A percentile compares a stretch with the other conserved stretches of the same genome.
These are phyloP conservation scores for Penicillium cosmopolitanum DNA, from an alignment of 495 filamentous ascomycete species.

Conservation along the genomic window DNA sequence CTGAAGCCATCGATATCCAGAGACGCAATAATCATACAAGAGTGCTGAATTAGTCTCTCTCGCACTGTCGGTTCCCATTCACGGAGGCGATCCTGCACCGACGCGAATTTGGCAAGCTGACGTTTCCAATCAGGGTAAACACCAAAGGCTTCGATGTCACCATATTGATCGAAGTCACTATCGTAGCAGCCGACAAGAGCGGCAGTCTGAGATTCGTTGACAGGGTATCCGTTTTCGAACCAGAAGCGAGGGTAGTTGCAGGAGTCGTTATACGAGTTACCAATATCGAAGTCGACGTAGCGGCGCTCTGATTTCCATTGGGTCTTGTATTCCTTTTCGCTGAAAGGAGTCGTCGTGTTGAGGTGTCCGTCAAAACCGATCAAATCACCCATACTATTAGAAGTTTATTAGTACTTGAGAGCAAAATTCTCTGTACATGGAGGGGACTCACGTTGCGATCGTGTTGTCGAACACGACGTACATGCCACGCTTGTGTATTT, in stretches of 20 bases:
- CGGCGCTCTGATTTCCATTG: conserved; percentile 58
- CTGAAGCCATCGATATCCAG: conserved; percentile 72
- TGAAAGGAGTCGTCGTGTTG: conserved; percentile 66
- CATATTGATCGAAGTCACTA: conserved; percentile 73
- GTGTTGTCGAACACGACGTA: conserved; percentile 75
- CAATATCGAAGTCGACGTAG: conserved; percentile 65
- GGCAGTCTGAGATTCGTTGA: conserved; percentile 47
- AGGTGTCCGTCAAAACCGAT: conserved; percentile 70
- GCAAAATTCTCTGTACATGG: not conserved
- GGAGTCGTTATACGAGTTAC: conserved; percentile 56
- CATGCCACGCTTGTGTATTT: conserved; percentile 68
- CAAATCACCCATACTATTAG: conserved; percentile 61
- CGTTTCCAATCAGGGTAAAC: conserved; percentile 69
- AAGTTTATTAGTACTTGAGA: not conserved
- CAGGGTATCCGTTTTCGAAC: conserved; percentile 60
- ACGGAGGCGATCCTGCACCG: conserved; percentile 73
- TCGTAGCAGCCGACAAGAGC: conserved; percentile 63
- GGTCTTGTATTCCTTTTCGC: conserved; percentile 55
- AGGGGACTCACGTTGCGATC: conserved; percentile 61
- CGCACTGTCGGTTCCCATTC: conserved; percentile 67
- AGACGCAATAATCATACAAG: conserved; percentile 64
- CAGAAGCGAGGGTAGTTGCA: conserved; percentile 72
- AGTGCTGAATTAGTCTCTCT: conserved; percentile 62
- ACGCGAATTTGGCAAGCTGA: conserved; percentile 73
- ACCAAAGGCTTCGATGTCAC: conserved; percentile 69